These are phyloP conservation scores for Aphanoascus verrucosus DNA, from an alignment of 2,329 filamentous ascomycete genomes.

Conservation along the genomic window DNA sequence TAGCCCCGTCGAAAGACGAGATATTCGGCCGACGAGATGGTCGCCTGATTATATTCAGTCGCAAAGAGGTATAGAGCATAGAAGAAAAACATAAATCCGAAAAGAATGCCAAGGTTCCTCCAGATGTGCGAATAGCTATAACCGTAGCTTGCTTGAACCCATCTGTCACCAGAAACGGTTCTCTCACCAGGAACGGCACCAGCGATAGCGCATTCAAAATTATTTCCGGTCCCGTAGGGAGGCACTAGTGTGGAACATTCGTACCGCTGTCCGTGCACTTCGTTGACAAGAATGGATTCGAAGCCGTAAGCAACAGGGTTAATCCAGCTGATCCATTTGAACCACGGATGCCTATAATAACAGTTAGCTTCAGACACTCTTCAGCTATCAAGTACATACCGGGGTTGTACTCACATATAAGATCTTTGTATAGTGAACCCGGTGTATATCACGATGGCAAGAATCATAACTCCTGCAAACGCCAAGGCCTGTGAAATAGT, in stretches of 20 bases:
- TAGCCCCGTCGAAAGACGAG: constrained; percentile 55
- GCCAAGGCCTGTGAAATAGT: constrained; percentile 55
- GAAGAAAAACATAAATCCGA: constrained; percentile 55
- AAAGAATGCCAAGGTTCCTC: constrained; percentile 59
- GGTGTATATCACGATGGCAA: constrained; percentile 54
- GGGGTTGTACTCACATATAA: constrained; percentile 18
- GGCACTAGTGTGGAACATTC: constrained; percentile 44
- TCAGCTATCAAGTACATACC: background rate
- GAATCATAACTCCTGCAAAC: constrained; percentile 43
- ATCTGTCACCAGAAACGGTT: constrained; percentile 52
- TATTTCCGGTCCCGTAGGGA: constrained; percentile 37
- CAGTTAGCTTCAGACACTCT: constrained; percentile 15
- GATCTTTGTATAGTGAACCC: constrained; percentile 50
- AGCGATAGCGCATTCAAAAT: constrained; percentile 45
- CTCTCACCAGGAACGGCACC: constrained; percentile 46
- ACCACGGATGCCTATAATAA: constrained; percentile 46
- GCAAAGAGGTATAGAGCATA: constrained; percentile 52
- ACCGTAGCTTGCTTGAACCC: constrained; percentile 45
- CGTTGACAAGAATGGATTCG: constrained; percentile 47
- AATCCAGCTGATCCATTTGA: constrained; percentile 56
- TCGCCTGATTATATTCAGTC: constrained; percentile 54
- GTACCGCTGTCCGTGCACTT: constrained; percentile 49
- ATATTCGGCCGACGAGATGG: constrained; percentile 54
- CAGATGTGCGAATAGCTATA: constrained; percentile 51
- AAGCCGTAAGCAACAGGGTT: constrained; percentile 58